A percentile compares a stretch with the other conserved stretches of the same genome.
These are phyloP conservation scores for Cucumis sativus DNA, from an alignment of 306 rosid genomes.

Conservation along the genomic window DNA sequence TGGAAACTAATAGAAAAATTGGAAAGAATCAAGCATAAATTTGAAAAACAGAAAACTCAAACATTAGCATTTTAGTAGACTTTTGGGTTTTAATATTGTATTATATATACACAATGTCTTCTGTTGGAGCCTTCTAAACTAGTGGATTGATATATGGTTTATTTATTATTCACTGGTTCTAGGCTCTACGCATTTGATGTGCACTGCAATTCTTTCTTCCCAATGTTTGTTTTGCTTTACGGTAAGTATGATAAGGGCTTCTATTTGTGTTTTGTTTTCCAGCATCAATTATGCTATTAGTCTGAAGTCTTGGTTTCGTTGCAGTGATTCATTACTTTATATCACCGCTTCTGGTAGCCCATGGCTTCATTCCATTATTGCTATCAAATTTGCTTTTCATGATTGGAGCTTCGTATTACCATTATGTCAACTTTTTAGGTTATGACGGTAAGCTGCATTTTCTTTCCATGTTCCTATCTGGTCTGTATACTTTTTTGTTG, in stretches of 20 bases:
- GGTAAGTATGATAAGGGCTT: slow-evolving; percentile 34
- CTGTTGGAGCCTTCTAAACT: neutral
- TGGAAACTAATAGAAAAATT: too few species aligned
- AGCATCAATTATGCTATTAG: neutral
- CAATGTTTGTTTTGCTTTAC: slow-evolving; percentile 79
- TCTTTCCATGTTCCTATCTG: neutral
- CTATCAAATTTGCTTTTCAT: slow-evolving; percentile 90
- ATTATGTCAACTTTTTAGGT: slow-evolving; percentile 95
- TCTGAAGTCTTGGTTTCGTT: slow-evolving; percentile 26
- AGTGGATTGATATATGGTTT: neutral
- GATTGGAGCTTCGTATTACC: slow-evolving; percentile 92
- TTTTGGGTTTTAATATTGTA: neutral
- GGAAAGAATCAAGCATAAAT: too few species aligned
- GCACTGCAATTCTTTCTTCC: slow-evolving; percentile 99
- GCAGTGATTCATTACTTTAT: slow-evolving; percentile 96
- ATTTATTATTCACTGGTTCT: slow-evolving; percentile 18
- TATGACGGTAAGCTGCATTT: slow-evolving; percentile 64
- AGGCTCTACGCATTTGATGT: slow-evolving; percentile 99
- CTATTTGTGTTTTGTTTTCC: slow-evolving; percentile 2
- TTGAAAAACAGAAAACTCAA: too few species aligned
- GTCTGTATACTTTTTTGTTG: too few species aligned
- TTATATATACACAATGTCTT: neutral
- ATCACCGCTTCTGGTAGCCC: slow-evolving; percentile 90
- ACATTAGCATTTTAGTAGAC: neutral
- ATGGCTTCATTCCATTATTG: slow-evolving; percentile 80